Evolutionary conservation across 306 rosid genomes (phyloP).

Genomic region (Glycine latifolia): DNA sequence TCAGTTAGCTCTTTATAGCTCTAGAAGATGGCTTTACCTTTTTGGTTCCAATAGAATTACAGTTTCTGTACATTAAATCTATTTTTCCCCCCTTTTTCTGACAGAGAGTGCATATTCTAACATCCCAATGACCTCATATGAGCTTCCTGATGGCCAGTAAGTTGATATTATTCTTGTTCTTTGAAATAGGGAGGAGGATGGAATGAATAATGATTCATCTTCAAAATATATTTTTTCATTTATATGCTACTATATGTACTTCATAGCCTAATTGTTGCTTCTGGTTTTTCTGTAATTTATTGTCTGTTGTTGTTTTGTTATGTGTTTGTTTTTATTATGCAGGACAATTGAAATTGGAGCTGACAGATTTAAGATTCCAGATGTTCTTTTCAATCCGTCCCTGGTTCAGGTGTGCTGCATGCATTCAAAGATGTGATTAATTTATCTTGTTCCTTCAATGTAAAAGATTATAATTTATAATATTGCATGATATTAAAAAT

Average conservation of each 20-base stretch:
- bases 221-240: conserved; percentile 34
- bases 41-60: conserved; percentile 27
- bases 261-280: conserved; percentile 25
- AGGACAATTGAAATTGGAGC: conserved; percentile 98
- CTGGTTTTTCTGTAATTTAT: conserved; percentile 28
- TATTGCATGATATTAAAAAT: conserved; percentile 5
- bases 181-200: conserved; percentile 6
- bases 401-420: conserved; percentile 72
- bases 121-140: conserved; percentile 95
- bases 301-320: conserved; percentile 20
- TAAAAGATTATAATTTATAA: not conserved
- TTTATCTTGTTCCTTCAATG: conserved; percentile 22
- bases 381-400: conserved; percentile 89
- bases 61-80: conserved; percentile 35
- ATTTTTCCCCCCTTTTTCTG: conserved; percentile 15
- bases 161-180: conserved; percentile 50
- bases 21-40: conserved; percentile 40
- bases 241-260: conserved; percentile 20
- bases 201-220: conserved; percentile 36
- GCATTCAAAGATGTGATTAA: conserved; percentile 19
- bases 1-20: too few species aligned
- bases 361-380: conserved; percentile 98
- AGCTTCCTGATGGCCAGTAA: conserved; percentile 99
- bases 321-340: conserved; percentile 10
- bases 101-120: conserved; percentile 93